Conservation (phyloP, 441 rosid species). For the Erysimum cheiri region DNA sequence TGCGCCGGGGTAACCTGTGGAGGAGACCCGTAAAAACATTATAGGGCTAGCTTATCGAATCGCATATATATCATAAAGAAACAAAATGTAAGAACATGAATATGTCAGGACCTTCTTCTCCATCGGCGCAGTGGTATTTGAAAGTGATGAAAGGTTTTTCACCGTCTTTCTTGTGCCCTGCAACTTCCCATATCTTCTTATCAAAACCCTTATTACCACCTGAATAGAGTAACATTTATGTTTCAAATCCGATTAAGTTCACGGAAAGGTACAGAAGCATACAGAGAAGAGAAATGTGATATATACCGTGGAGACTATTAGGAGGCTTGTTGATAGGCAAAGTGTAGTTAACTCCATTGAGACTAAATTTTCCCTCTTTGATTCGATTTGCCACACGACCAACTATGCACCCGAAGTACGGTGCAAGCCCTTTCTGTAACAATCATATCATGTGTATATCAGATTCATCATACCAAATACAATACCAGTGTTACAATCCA, state of each 20-base stretch:
- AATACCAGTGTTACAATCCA: conserved; percentile 8
- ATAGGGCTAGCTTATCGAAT: conserved; percentile 3
- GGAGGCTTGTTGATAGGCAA: conserved; percentile 88
- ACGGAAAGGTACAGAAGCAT: neutral
- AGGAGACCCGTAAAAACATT: neutral
- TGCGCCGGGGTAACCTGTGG: conserved; percentile 84
- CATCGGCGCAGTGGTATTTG: conserved; percentile 71
- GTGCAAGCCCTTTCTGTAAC: conserved; percentile 70
- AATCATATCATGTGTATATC: neutral
- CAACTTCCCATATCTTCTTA: conserved; percentile 77
- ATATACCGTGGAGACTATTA: conserved; percentile 86
- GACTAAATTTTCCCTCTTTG: conserved; percentile 78
- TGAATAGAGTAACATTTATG: conserved; percentile 30
- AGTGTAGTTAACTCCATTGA: conserved; percentile 66
- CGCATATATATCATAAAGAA: conserved; percentile 12
- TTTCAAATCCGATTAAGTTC: neutral
- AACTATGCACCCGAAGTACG: conserved; percentile 88
- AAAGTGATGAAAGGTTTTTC: conserved; percentile 74
- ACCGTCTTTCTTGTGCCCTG: conserved; percentile 57
- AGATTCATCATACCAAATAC: conserved; percentile 6
- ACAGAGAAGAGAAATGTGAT: conserved; percentile 16
- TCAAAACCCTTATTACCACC: conserved; percentile 92
- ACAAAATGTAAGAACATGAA: neutral
- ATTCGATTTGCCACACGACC: conserved; percentile 96
- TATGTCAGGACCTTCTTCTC: conserved; percentile 75